Evolutionary conservation across 2,329 filamentous ascomycete genomes (phyloP), one percentile per base, ranked within the genome.

Genomic region (Coleophoma crateriformis): DNA sequence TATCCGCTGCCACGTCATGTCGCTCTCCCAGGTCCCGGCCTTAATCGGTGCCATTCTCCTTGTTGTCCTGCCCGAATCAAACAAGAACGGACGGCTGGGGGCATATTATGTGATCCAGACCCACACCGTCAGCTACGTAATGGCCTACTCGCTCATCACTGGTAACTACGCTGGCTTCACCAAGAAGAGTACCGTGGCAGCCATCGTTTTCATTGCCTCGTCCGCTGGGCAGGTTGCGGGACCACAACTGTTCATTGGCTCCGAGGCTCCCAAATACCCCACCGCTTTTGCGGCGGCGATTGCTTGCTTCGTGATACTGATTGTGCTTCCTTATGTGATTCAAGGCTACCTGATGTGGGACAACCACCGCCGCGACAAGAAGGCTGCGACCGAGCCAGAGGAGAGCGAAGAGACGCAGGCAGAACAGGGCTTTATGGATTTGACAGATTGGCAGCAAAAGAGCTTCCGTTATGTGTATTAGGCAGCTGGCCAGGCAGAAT

Each of bases 161-260:
- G 71, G 78, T 17, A 89, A 89, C 53, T 83, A 88, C 0, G 84
- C 85, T 0, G 86, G 86, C 0, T 77, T 84, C 20, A 88, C 85
- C 0, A 89, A 89, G 69, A 88, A 88, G 71, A 85, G 80, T 53
- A 81, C 84, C 58, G 87, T 85, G 73, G 82, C 84, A 0, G 79
- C 82, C 0, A 80, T 81, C 0, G 82, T 86, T 2, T 89, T 88
- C 53, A 82, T 87, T 0, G 84, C 82, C 0, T 88, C 88, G 59
- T 86, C 82, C 47, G 79, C 88, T 14, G 78, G 85, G 3, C 88
- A 88, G 56, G 88, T 89, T 47, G 38, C 22, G 12, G 47, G 47
- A 10, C 47, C 47, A 8, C 47, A 48, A 33, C 20, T 48, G 5
- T 48, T 43, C 17, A 33, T 17, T 34, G 38, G 27, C 13, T 19